These are phyloP conservation scores for Triangularia verruculosa DNA, from an alignment of 2,329 filamentous ascomycete genomes.

Conservation along the genomic window DNA sequence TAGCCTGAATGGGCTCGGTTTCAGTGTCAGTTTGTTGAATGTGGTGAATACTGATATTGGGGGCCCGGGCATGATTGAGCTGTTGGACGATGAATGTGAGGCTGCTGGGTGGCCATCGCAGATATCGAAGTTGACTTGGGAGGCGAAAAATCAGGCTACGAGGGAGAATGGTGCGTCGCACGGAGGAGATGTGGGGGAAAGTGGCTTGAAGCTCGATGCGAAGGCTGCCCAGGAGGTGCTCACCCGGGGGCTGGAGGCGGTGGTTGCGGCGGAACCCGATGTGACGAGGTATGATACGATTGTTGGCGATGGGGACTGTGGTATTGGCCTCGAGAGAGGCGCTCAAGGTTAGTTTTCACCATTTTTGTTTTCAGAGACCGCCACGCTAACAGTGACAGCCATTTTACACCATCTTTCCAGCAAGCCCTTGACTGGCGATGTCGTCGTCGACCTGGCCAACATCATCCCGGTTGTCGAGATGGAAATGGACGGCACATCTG, in stretches of 20 bases:
- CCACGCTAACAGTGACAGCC: constrained; percentile 38
- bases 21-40: constrained; percentile 69
- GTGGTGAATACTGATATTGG: constrained; percentile 57
- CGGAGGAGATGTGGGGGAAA: constrained; percentile 38
- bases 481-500: constrained; percentile 61
- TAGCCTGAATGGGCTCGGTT: constrained; percentile 71
- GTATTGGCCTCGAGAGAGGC: constrained; percentile 79
- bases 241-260: constrained; percentile 54
- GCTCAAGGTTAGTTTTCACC: constrained; percentile 60
- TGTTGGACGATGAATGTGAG: constrained; percentile 68
- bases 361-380: neutral
- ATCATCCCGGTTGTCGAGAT: constrained; percentile 55
- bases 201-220: constrained; percentile 53
- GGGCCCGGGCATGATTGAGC: constrained; percentile 61
- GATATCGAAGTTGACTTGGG: constrained; percentile 62
- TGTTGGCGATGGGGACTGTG: constrained; percentile 88
- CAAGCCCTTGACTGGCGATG: constrained; percentile 48
- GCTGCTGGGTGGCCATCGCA: constrained; percentile 68
- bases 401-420: constrained; percentile 49
- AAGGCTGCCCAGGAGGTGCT: constrained; percentile 50
- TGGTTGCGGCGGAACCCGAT: constrained; percentile 67
- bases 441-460: constrained; percentile 49
- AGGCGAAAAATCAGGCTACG: constrained; percentile 49
- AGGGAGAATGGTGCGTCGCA: constrained; percentile 39
- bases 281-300: constrained; percentile 75